Percentiles rank a stretch among this genome's conserved stretches.
These are phyloP conservation scores for Mentha longifolia DNA, from an alignment of 257 asterid species.

Conservation along the genomic window DNA sequence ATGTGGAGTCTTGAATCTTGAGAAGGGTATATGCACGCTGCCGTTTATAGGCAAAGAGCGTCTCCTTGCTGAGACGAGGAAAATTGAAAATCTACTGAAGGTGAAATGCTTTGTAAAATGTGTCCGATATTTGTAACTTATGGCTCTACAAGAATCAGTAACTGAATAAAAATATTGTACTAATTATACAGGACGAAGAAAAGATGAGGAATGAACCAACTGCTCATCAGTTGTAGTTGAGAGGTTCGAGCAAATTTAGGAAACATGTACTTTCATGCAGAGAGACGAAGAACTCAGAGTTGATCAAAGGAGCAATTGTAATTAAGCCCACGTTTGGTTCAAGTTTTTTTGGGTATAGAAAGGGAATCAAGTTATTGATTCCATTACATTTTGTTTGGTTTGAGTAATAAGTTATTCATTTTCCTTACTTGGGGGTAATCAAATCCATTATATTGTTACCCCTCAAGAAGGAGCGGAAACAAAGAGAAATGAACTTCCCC, in stretches of 20 bases:
- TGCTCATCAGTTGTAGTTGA: conserved; percentile 29
- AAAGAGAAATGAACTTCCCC: no score
- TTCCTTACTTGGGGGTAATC: no score
- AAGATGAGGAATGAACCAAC: conserved; percentile 31
- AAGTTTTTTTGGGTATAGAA: no score
- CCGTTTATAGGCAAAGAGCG: conserved; percentile 64
- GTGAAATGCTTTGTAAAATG: conserved; percentile 39
- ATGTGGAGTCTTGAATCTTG: background rate
- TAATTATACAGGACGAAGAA: conserved; percentile 33
- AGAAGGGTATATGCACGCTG: conserved; percentile 50
- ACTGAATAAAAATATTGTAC: background rate
- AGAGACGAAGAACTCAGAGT: conserved; percentile 13
- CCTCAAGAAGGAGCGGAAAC: no score
- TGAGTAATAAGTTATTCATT: no score
- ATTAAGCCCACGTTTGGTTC: background rate
- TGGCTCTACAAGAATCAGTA: background rate
- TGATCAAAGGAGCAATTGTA: conserved; percentile 26
- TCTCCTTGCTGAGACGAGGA: conserved; percentile 50
- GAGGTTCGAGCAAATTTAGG: background rate
- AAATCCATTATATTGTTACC: no score
- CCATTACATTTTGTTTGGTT: no score
- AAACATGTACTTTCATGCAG: background rate
- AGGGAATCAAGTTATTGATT: no score
- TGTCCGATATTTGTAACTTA: background rate
- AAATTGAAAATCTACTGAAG: conserved; percentile 44